These are phyloP conservation scores for Mollisiaceae sp. DNA, from an alignment of 2,329 filamentous ascomycete species.

Conservation along the genomic window DNA sequence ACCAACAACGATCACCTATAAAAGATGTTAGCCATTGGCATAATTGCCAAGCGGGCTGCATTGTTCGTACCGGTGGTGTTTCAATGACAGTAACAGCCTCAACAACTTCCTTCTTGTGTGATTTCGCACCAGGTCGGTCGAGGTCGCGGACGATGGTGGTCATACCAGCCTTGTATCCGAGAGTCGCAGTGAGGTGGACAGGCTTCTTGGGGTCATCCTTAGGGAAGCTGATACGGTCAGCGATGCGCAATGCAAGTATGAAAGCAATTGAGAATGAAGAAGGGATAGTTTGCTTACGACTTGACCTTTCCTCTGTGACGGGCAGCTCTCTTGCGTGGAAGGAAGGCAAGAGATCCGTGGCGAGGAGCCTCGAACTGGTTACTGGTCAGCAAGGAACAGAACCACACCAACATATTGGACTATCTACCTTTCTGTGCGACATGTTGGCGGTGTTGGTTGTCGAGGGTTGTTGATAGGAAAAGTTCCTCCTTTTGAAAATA, in stretches of 20 bases:
- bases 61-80: conserved; percentile 93
- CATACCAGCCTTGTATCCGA: conserved; percentile 99
- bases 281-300: conserved; percentile 68
- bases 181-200: conserved; percentile 95
- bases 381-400: background rate
- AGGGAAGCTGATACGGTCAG: conserved; percentile 70
- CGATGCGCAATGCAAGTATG: conserved; percentile 7
- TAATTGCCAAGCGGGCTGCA: conserved; percentile 78
- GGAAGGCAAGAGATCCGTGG: conserved; percentile 89
- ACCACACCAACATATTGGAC: background rate
- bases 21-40: conserved; percentile 73
- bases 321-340: conserved; percentile 90
- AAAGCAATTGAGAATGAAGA: conserved; percentile 21
- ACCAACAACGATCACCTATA: conserved; percentile 98
- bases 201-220: conserved; percentile 99
- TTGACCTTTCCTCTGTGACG: conserved; percentile 98
- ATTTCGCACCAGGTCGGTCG: conserved; percentile 98
- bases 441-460: conserved; percentile 14
- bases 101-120: conserved; percentile 98
- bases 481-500: background rate
- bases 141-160: conserved; percentile 96
- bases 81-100: conserved; percentile 88
- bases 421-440: conserved; percentile 20
- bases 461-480: background rate
- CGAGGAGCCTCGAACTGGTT: conserved; percentile 68